phyloP scores from a whole-genome alignment of 768 basidiomycete genomes.

The Suillus lakei region DNA sequence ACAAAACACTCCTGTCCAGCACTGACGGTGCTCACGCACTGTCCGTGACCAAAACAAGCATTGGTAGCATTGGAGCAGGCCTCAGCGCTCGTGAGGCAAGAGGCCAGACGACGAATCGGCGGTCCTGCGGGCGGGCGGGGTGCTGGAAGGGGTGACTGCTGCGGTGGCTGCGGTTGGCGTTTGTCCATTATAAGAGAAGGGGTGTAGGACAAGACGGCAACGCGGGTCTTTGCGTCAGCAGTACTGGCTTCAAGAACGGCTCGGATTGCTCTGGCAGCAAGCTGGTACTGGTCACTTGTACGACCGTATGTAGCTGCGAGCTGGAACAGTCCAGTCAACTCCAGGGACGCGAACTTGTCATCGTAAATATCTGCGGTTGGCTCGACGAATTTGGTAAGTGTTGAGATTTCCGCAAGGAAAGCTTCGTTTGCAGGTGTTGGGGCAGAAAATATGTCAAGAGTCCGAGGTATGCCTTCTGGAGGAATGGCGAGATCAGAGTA shows the following conservation, averaged over 20 bases:
- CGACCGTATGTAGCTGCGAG: slow-evolving; percentile 52
- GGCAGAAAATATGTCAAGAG: slow-evolving; percentile 47
- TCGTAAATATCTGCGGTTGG: slow-evolving; percentile 18
- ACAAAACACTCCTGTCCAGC: slow-evolving; percentile 58
- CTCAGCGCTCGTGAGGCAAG: slow-evolving; percentile 61
- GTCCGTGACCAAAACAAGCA: slow-evolving; percentile 71
- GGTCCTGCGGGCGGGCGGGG: slow-evolving; percentile 44
- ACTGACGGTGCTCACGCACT: slow-evolving; percentile 64
- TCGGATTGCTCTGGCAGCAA: slow-evolving; percentile 51
- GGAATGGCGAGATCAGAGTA: slow-evolving; percentile 43
- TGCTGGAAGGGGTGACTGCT: slow-evolving; percentile 54
- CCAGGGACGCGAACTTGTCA: slow-evolving; percentile 66
- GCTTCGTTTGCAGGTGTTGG: slow-evolving; percentile 43
- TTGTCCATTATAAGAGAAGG: slow-evolving; percentile 35
- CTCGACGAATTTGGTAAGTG: slow-evolving; percentile 58
- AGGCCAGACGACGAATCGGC: slow-evolving; percentile 62
- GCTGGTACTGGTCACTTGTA: slow-evolving; percentile 58
- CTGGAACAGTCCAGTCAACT: slow-evolving; percentile 54
- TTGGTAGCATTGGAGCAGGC: slow-evolving; percentile 66
- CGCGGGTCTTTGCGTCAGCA: slow-evolving; percentile 41
- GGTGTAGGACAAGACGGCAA: slow-evolving; percentile 59
- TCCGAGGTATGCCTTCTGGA: slow-evolving; percentile 33
- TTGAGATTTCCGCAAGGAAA: slow-evolving; percentile 47
- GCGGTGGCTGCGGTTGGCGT: slow-evolving; percentile 45
- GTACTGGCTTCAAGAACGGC: slow-evolving; percentile 51